Percentiles rank a stretch among this genome's conserved stretches.
These are phyloP conservation scores for Mortierella alpina DNA, from an alignment of 192 early-diverging fungal species.

Conservation along the genomic window DNA sequence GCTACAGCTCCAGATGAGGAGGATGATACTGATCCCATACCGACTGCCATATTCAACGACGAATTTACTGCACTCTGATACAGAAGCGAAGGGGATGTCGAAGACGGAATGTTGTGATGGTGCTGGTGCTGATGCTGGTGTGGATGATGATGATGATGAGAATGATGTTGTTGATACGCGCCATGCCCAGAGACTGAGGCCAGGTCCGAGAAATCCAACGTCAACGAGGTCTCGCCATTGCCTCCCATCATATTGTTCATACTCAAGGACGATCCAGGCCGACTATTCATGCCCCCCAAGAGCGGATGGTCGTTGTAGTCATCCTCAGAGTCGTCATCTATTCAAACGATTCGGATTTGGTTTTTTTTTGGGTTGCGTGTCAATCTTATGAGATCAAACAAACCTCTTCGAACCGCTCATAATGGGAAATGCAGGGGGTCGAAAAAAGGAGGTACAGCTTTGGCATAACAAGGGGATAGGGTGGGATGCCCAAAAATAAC, in stretches of 20 bases:
- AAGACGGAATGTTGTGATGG: neutral
- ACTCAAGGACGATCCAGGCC: constrained; percentile 48
- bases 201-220: constrained; percentile 44
- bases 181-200: constrained; percentile 32
- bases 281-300: constrained; percentile 22
- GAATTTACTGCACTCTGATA: neutral
- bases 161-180: constrained; percentile 6
- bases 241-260: constrained; percentile 51
- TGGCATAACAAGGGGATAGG: neutral
- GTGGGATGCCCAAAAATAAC: no score
- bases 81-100: constrained; percentile 3
- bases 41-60: constrained; percentile 7
- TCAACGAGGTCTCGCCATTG: constrained; percentile 28
- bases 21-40: neutral
- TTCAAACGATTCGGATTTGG: no score
- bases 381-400: neutral
- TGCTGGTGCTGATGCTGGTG: constrained; percentile 16
- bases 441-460: neutral
- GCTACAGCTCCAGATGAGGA: neutral
- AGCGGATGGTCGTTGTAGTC: constrained; percentile 41
- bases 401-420: no score
- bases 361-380: neutral
- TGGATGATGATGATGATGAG: constrained; percentile 1
- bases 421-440: no score
- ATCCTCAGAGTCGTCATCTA: constrained; percentile 47